A percentile compares a stretch with the other conserved stretches of the same genome.
Evolutionary conservation across 1,284 basidiomycete species (phyloP).

Genomic region (Rhodofomes roseus): DNA sequence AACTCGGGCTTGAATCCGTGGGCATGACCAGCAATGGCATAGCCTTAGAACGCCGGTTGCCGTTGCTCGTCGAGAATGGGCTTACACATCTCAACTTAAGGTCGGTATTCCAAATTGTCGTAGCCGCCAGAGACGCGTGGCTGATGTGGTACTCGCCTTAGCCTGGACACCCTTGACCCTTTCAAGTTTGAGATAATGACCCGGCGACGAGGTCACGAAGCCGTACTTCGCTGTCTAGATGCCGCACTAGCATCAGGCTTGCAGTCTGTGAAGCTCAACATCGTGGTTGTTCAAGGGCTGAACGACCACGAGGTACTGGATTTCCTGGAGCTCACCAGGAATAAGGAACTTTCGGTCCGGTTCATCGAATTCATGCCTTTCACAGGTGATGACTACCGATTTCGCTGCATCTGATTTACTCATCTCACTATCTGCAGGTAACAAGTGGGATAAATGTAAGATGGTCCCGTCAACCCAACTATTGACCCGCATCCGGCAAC

Average conservation of each 20-base stretch:
- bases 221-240: slow-evolving; percentile 69
- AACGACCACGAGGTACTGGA: slow-evolving; percentile 79
- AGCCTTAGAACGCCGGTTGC: slow-evolving; percentile 68
- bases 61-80: slow-evolving; percentile 64
- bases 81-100: slow-evolving; percentile 83
- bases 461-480: slow-evolving; percentile 75
- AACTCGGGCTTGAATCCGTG: slow-evolving; percentile 67
- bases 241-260: slow-evolving; percentile 52
- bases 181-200: slow-evolving; percentile 89
- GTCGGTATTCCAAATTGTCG: slow-evolving; percentile 28
- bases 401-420: background rate
- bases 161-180: slow-evolving; percentile 84
- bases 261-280: slow-evolving; percentile 74
- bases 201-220: slow-evolving; percentile 69
- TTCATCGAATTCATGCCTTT: slow-evolving; percentile 97
- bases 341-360: slow-evolving; percentile 65
- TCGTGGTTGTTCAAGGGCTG: slow-evolving; percentile 77
- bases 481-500: slow-evolving; percentile 43
- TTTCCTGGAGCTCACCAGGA: slow-evolving; percentile 75
- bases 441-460: slow-evolving; percentile 81
- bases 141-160: slow-evolving; percentile 23
- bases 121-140: background rate
- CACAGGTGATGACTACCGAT: slow-evolving; percentile 45
- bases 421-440: slow-evolving; percentile 44
- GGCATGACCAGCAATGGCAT: slow-evolving; percentile 88